A percentile compares a stretch with the other conserved stretches of the same genome.
Evolutionary conservation across 306 rosid genomes (phyloP).

Genomic region (Carpinus fangiana): DNA sequence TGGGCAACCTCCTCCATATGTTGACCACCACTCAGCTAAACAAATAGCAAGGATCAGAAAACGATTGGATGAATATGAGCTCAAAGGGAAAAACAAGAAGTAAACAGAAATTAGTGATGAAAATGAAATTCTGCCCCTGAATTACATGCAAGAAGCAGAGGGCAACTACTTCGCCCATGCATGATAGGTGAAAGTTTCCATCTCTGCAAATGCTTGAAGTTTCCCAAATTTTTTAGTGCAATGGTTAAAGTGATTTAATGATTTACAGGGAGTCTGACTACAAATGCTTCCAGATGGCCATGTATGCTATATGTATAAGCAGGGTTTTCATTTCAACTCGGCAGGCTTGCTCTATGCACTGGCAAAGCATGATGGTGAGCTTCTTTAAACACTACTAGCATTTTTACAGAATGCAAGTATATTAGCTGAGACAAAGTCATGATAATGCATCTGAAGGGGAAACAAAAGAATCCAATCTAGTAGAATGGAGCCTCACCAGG

Average conservation of each 20-base stretch:
- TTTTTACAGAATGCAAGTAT: neutral
- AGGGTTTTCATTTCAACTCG: neutral
- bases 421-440: constrained; percentile 16
- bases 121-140: neutral
- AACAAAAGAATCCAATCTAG: constrained; percentile 23
- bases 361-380: neutral
- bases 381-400: neutral
- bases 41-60: constrained; percentile 29
- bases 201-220: neutral
- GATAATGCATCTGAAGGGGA: constrained; percentile 15
- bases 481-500: constrained; percentile 67
- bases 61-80: constrained; percentile 12
- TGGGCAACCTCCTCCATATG: constrained; percentile 90
- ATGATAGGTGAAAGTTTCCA: neutral
- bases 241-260: neutral
- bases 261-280: neutral
- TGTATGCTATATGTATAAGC: neutral
- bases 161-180: neutral
- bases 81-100: constrained; percentile 11
- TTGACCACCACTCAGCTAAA: constrained; percentile 95
- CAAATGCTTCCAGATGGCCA: neutral
- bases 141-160: neutral
- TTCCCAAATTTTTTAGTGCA: neutral
- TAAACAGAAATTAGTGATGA: constrained; percentile 9
- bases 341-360: neutral